Evolutionary conservation across 2,329 filamentous ascomycete species (phyloP), one percentile per base, ranked within the genome.

Genomic region (Ophiocordyceps camponoti-rufipedis): DNA sequence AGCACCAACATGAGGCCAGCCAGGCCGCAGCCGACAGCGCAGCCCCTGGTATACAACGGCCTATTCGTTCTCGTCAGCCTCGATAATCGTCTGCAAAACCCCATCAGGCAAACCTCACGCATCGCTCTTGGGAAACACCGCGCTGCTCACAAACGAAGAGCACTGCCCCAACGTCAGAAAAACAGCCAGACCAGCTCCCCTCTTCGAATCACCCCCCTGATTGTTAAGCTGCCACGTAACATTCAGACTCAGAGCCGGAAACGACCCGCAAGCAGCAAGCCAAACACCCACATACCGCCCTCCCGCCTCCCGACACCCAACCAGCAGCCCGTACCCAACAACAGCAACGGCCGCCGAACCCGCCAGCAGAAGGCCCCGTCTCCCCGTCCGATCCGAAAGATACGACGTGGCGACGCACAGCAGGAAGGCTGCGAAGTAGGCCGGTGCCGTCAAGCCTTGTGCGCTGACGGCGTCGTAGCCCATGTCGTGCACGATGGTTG

Each of bases 361-460:
- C 0, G 56, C 55, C 2, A 67, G 51, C 2, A 65, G 50, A 6
- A 55, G 50, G 1, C 64, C 64, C 13, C 64, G 51, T 19, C 57
- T 55, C 18, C 58, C 53, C 23, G 53, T 58, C n/a, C 57, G 51
- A 47, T 67, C 65, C 0, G 63, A 62, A 1, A 58, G 42, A 19
- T 56, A 56, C 0, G 62, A 58, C 0, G 53, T 55, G 10, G 50
- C 35, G 14, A 61, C 46, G 32, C 56, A 59, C 41, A 56, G 54
- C 0, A 66, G 35, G 44, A 66, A 67, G 2, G 64, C 58, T 4
- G 49, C 52, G 38, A 67, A 58, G 47, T 67, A 68, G 2, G 62
- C 58, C 1, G 64, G 64, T 1, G 65, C 65, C 0, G 62, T 56
- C 0, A 68, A 52, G 1, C 65, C 65, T 46, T 68, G 63, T 1